Evolutionary conservation across 1,284 basidiomycete species (phyloP), one percentile per base, ranked within the genome.

Genomic region (Marasmius tenuissimus): DNA sequence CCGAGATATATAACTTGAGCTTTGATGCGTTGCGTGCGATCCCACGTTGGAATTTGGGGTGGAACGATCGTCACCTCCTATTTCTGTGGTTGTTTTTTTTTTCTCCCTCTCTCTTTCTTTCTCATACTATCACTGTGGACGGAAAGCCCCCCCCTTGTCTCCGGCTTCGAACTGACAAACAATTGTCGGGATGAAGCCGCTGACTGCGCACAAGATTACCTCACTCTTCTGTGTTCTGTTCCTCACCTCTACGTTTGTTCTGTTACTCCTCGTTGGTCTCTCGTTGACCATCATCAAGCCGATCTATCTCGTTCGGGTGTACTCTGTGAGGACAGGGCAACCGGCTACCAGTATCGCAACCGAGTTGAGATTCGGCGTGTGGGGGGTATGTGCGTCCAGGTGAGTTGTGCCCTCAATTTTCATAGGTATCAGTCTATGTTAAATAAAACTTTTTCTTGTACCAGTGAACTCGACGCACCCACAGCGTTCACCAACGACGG

Each of bases 281-380:
- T 92, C 90, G 6, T 73, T 89, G 27, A 85, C 91, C 2, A 88
- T 93, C 73, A 85, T 88, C 72, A 88, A 89, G 71, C 71, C 84
- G 38, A 83, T 94, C 50, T 91, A 89, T 72, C 78, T 94, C 33
- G 76, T 93, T 52, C 69, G 78, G 49, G 73, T 94, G 58, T 69
- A 79, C 33, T 81, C 85, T 4, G 75, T 71, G 2, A 61, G 74
- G 6, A 67, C 71, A 2, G 65, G 64, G 38, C 70, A 74, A 52
- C 78, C 80, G 3, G 65, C 70, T 35, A 85, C 86, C 5, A 80
- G 78, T 65, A 72, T 85, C n/a, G 86, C 84, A 6, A 88, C 85
- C 2, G 77, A 81, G 64, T 71, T 92, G 22, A 79, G 83, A 38
- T 91, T 92, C 65, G 90, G 90, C 1, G 86, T 91, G 5, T 92